These are phyloP conservation scores for Yamadazyma epiphylla DNA, from an alignment of 1,139 yeast species.

Conservation along the genomic window DNA sequence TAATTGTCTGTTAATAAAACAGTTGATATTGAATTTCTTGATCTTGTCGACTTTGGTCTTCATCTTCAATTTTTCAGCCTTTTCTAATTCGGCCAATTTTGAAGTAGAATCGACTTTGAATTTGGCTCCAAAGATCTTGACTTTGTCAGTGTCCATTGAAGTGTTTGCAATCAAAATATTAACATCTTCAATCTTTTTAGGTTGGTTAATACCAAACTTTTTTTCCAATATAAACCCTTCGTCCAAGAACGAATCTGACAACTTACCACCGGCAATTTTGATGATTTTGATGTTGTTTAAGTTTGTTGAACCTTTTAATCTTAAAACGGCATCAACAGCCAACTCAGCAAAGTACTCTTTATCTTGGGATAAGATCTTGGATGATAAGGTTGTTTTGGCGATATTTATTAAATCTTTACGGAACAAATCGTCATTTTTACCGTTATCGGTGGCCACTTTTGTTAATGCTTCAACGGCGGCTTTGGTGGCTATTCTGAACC, in stretches of 20 bases:
- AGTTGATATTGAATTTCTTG: slow-evolving; percentile 74
- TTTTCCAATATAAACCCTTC: slow-evolving; percentile 93
- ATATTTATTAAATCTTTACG: slow-evolving; percentile 76
- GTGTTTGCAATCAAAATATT: slow-evolving; percentile 91
- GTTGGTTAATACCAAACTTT: slow-evolving; percentile 91
- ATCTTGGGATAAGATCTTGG: slow-evolving; percentile 93
- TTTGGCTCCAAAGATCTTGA: slow-evolving; percentile 95
- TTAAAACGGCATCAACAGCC: slow-evolving; percentile 91
- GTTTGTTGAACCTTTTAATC: slow-evolving; percentile 92
- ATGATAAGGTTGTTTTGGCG: slow-evolving; percentile 90
- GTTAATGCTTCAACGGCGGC: slow-evolving; percentile 83
- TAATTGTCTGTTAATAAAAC: slow-evolving; percentile 92
- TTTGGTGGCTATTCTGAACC: slow-evolving; percentile 81
- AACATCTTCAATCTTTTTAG: slow-evolving; percentile 79
- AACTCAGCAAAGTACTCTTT: slow-evolving; percentile 82
- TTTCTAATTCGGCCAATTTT: slow-evolving; percentile 91
- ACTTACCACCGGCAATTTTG: slow-evolving; percentile 89
- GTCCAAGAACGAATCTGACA: slow-evolving; percentile 88
- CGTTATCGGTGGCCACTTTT: slow-evolving; percentile 73
- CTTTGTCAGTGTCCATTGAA: slow-evolving; percentile 96
- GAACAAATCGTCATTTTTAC: slow-evolving; percentile 58
- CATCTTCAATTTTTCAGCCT: slow-evolving; percentile 95
- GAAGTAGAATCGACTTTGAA: slow-evolving; percentile 94
- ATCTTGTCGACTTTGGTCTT: slow-evolving; percentile 84
- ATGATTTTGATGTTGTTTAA: slow-evolving; percentile 92